Conservation (phyloP, 208 protist genomes). For the Eutreptiella sp. region DNA sequence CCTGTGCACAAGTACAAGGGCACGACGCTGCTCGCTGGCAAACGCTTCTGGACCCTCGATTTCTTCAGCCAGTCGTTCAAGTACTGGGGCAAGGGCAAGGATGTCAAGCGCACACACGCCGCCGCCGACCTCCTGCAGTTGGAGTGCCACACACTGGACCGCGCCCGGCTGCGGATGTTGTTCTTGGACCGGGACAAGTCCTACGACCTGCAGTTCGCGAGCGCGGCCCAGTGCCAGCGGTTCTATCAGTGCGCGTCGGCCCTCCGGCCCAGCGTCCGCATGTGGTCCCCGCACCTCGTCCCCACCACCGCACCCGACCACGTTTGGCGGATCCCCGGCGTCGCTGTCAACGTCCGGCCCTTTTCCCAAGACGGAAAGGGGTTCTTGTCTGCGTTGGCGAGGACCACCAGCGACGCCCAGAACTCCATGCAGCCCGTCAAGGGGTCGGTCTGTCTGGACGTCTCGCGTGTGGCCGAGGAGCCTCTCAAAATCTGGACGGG, state of each 20-base stretch:
- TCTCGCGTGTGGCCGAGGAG: constrained; percentile 33
- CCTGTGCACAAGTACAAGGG: too few species aligned
- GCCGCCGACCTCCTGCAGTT: constrained; percentile 46
- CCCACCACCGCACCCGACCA: constrained; percentile 13
- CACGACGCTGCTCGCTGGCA: not conserved
- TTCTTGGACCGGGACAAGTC: constrained; percentile 45
- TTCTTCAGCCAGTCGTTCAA: constrained; percentile 38
- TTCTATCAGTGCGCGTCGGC: constrained; percentile 46
- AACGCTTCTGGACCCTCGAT: constrained; percentile 47
- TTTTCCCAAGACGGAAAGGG: too few species aligned
- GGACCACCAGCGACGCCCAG: constrained; percentile 23
- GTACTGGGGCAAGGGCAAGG: constrained; percentile 36
- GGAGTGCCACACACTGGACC: constrained; percentile 40
- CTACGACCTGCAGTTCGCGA: constrained; percentile 47
- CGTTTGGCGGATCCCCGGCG: constrained; percentile 28
- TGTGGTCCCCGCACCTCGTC: constrained; percentile 40
- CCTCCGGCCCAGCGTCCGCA: constrained; percentile 39
- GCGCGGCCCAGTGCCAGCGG: constrained; percentile 37
- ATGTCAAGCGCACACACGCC: constrained; percentile 33
- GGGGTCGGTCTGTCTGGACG: constrained; percentile 41
- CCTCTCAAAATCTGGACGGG: constrained; percentile 40
- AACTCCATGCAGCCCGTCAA: constrained; percentile 31
- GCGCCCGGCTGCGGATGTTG: constrained; percentile 33
- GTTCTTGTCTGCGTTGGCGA: constrained; percentile 29
- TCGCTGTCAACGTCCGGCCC: constrained; percentile 19